Evolutionary conservation across 2,329 filamentous ascomycete genomes (phyloP), one percentile per base, ranked within the genome.

Genomic region (Cytospora chrysosperma): DNA sequence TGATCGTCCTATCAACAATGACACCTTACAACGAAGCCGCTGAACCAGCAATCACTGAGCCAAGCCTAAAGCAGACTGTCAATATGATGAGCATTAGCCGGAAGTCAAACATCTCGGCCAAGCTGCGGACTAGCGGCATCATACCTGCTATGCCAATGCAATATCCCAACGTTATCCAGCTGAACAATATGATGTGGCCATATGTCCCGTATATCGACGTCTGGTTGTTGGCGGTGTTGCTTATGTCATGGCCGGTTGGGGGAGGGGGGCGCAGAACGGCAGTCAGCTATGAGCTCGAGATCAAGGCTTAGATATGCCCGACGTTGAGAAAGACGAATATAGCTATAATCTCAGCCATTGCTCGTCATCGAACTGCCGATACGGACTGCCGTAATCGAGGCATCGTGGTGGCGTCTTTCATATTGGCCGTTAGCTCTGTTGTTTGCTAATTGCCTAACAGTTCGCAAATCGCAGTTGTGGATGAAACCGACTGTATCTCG

Each of bases 221-320:
- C 70, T 86, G 87, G 55, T 84, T 81, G 67, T 86, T 82, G 12
- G 83, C 80, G 24, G 81, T 78, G 61, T 81, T 78, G 65, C 76
- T 76, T 9, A 78, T 71, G 64, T 78, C 76, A 68, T 78, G 78
- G n/a, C 77, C 77, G 77, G 5, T 47, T 4, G 19, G 17, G 0
- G n/a, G n/a, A 8, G 19, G 17, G 0, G n/a, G n/a, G 21, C 40
- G 40, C 40, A n/a, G 17, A n/a, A n/a, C 8, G n/a, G 40, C 40
- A 21, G 40, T 47, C n/a, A 21, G 40, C n/a, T 47, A 47, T 47
- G n/a, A 47, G 40, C 40, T 24, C 19, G 40, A 47, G n/a, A 21
- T 47, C 17, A 24, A 4, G 10, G 40, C n/a, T 1, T 21, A n/a
- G n/a, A 8, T 30, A 30, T 47, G 12, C 40, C 40, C n/a, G n/a